Conservation (phyloP, 2,329 filamentous ascomycete genomes). For the Talaromyces islandicus region DNA sequence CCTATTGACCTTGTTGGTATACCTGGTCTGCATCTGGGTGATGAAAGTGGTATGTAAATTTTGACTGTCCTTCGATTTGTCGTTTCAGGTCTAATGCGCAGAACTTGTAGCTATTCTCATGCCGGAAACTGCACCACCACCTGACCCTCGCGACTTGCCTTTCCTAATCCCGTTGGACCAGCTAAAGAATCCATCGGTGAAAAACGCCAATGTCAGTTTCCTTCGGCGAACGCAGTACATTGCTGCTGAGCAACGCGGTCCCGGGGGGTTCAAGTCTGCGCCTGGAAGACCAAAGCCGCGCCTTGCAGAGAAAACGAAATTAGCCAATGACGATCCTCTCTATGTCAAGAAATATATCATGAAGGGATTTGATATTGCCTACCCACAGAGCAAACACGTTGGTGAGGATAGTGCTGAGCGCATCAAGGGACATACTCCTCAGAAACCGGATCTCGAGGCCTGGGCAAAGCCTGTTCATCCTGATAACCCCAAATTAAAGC, state of each 20-base stretch:
- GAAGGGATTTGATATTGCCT: constrained; percentile 61
- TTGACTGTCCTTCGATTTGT: background rate
- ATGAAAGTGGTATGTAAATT: constrained; percentile 70
- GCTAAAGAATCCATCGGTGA: constrained; percentile 74
- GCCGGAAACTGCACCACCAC: constrained; percentile 60
- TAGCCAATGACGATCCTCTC: constrained; percentile 50
- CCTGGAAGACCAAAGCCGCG: constrained; percentile 21
- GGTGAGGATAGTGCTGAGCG: constrained; percentile 50
- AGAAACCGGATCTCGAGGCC: constrained; percentile 50
- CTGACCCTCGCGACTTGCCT: constrained; percentile 78
- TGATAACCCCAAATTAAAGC: constrained; percentile 49
- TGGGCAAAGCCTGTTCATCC: constrained; percentile 58
- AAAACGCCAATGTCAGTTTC: constrained; percentile 80
- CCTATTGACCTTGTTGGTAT: constrained; percentile 91
- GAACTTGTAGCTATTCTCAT: constrained; percentile 67
- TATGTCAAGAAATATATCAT: constrained; percentile 56
- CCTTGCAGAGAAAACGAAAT: constrained; percentile 26
- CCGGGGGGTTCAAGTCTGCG: constrained; percentile 24
- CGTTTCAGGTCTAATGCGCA: constrained; percentile 7
- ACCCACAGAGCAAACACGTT: constrained; percentile 54
- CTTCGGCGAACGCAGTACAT: constrained; percentile 95
- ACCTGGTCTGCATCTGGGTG: constrained; percentile 88
- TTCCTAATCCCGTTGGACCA: constrained; percentile 78
- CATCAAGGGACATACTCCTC: constrained; percentile 49
- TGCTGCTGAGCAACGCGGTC: constrained; percentile 31